These are phyloP conservation scores for Solanum boliviense DNA, from an alignment of 257 asterid species.

Conservation along the genomic window DNA sequence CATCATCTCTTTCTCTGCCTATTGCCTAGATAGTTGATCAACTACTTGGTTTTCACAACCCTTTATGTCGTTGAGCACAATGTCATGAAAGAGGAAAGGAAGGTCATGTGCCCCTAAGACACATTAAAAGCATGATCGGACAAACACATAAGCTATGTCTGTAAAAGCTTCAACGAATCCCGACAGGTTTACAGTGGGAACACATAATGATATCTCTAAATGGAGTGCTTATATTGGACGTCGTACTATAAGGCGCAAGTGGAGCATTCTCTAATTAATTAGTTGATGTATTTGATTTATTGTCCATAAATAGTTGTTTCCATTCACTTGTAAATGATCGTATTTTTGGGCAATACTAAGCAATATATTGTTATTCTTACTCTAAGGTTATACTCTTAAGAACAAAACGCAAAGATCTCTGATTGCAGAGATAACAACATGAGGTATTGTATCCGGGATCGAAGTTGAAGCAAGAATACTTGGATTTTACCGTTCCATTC, in stretches of 20 bases:
- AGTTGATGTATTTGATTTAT: not conserved
- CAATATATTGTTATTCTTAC: not conserved
- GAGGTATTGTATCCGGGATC: not conserved
- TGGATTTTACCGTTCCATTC: not conserved
- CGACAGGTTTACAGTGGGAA: not conserved
- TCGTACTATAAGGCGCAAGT: not conserved
- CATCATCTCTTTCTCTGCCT: not conserved
- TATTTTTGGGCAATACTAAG: not conserved
- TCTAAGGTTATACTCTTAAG: not conserved
- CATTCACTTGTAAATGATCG: not conserved
- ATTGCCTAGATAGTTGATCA: not conserved
- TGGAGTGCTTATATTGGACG: not conserved
- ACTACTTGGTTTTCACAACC: not conserved
- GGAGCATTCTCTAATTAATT: not conserved
- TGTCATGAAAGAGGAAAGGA: not conserved
- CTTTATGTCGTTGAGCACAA: not conserved
- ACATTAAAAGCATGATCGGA: not conserved
- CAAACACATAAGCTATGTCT: not conserved
- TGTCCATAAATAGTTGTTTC: not conserved
- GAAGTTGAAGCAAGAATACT: not conserved
- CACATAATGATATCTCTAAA: not conserved
- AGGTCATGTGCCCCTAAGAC: not conserved
- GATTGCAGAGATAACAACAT: not conserved
- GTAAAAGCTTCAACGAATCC: not conserved
- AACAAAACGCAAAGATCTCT: not conserved